Evolutionary conservation across 179 eudicot genomes (phyloP).

Genomic region (Beta corolliflora): DNA sequence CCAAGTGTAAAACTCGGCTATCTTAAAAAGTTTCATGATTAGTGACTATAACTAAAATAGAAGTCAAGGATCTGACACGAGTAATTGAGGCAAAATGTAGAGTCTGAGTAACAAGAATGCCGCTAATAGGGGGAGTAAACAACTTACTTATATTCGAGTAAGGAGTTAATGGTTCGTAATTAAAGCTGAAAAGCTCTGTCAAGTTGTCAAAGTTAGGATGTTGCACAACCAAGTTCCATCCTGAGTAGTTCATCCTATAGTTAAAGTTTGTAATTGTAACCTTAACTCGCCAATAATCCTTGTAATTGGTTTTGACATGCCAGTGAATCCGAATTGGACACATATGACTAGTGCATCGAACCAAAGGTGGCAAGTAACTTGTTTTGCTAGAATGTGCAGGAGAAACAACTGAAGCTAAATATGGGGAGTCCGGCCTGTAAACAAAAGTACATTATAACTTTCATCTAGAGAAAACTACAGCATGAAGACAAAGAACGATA

Average conservation of each 20-base stretch:
- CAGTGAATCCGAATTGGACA: slow-evolving; percentile 49
- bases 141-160: slow-evolving; percentile 46
- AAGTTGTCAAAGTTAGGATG: slow-evolving; percentile 52
- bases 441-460: neutral
- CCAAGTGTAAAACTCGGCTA: neutral
- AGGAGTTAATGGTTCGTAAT: slow-evolving; percentile 40
- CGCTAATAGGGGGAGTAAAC: neutral
- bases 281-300: slow-evolving; percentile 45
- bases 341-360: slow-evolving; percentile 36
- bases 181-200: slow-evolving; percentile 43
- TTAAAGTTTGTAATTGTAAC: slow-evolving; percentile 34
- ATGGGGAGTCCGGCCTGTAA: slow-evolving; percentile 5
- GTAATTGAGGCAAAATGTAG: neutral
- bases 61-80: too few species aligned
- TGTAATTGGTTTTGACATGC: slow-evolving; percentile 51
- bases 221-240: slow-evolving; percentile 51
- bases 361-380: slow-evolving; percentile 14
- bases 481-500: neutral
- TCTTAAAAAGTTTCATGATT: neutral
- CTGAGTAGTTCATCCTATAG: slow-evolving; percentile 41
- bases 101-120: neutral
- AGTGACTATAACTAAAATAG: neutral
- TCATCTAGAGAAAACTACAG: neutral
- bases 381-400: neutral
- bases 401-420: slow-evolving; percentile 19